Percentiles rank a stretch among this genome's conserved stretches.
Evolutionary conservation across 148 eudicot species (phyloP).

Genomic region (Amaranthus palmeri): DNA sequence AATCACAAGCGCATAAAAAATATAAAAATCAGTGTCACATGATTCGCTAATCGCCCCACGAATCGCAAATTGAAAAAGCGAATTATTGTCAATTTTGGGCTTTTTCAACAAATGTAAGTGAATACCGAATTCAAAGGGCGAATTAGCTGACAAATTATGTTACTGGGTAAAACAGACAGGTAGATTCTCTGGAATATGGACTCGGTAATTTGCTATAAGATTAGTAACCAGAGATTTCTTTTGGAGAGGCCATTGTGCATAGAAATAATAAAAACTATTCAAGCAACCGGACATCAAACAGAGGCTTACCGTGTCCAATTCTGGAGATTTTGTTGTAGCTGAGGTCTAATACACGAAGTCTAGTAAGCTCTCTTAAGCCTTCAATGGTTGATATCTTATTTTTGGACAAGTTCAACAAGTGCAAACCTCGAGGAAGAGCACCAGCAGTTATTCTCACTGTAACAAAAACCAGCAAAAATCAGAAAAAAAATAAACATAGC

Average conservation of each 20-base stretch:
- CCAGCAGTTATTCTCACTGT: conserved; percentile 85
- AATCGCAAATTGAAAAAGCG: too few relatives aligned
- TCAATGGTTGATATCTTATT: conserved; percentile 81
- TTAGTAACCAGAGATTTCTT: too few relatives aligned
- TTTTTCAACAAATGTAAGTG: too few relatives aligned
- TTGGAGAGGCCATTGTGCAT: background rate
- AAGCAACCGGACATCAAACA: background rate
- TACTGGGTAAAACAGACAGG: too few relatives aligned
- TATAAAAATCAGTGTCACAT: background rate
- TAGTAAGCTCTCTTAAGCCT: conserved; percentile 86
- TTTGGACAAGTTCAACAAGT: conserved; percentile 75
- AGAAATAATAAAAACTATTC: background rate
- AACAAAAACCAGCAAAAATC: conserved; percentile 6
- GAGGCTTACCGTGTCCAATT: conserved; percentile 83
- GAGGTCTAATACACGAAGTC: conserved; percentile 86
- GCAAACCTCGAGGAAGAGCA: conserved; percentile 92
- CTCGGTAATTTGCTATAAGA: too few relatives aligned
- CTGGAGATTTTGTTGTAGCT: conserved; percentile 86
- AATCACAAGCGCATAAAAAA: background rate
- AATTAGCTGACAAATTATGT: too few relatives aligned
- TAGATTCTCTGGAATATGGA: too few relatives aligned
- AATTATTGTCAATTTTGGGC: too few relatives aligned
- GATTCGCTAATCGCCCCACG: too few relatives aligned
- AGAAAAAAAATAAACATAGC: background rate
- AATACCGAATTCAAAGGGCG: too few relatives aligned